A percentile compares a stretch with the other conserved stretches of the same genome.
Evolutionary conservation across 352 stramenopile species (phyloP).

Genomic region (Globisporangium paddicum): DNA sequence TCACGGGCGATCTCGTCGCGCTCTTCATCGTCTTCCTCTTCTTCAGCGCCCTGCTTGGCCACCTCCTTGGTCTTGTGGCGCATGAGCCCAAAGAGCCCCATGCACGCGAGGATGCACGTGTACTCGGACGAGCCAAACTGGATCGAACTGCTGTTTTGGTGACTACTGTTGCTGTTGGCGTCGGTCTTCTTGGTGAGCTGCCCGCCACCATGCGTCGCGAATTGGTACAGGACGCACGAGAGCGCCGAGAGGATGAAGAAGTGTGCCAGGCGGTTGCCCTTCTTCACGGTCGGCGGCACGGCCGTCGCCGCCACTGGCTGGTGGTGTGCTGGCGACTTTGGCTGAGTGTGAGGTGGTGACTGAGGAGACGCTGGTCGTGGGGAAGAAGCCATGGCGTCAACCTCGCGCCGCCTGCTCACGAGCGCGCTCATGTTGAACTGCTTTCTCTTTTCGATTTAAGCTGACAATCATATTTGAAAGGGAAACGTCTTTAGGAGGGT

Average conservation of each 20-base stretch:
- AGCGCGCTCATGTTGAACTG: background rate
- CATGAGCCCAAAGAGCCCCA: slow-evolving; percentile 59
- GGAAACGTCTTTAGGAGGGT: too few relatives aligned
- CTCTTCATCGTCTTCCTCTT: background rate
- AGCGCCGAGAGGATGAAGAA: slow-evolving; percentile 55
- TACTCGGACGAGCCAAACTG: slow-evolving; percentile 51
- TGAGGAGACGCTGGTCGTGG: background rate
- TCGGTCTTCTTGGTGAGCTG: slow-evolving; percentile 16
- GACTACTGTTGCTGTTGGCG: background rate
- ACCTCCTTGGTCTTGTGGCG: slow-evolving; percentile 41
- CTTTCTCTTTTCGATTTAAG: too few relatives aligned
- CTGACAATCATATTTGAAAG: too few relatives aligned
- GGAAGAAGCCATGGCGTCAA: background rate
- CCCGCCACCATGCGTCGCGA: slow-evolving; percentile 19
- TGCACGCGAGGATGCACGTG: slow-evolving; percentile 51
- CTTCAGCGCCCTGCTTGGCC: slow-evolving; percentile 3
- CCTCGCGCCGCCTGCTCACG: background rate
- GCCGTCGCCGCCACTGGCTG: background rate
- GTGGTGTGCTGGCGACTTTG: background rate
- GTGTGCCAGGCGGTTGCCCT: slow-evolving; percentile 51
- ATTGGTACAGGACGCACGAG: slow-evolving; percentile 53
- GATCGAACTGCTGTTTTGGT: background rate
- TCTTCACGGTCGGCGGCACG: slow-evolving; percentile 23
- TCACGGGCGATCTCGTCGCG: slow-evolving; percentile 14
- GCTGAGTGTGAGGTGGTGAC: too few relatives aligned